Base-by-base conservation (phyloP, 192 early-diverging fungal genomes). In the Backusella tarrabulga region DNA sequence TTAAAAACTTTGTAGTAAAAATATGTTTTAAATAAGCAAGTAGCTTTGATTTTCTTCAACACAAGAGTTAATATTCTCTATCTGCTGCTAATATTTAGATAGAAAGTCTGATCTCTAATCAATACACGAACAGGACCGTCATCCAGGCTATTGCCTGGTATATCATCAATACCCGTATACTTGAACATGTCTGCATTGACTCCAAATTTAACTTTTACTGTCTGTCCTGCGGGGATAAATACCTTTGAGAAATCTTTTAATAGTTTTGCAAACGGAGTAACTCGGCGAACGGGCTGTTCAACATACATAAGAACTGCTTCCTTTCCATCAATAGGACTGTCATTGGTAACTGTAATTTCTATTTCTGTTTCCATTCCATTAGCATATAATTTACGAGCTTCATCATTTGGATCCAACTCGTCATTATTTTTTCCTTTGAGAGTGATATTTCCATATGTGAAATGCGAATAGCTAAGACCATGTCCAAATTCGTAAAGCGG, bases 241-340 rank as follows among this genome's bases (percentile, higher is more conserved):
- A 89, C 60, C 71, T 89, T 92, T n/a, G 81, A 67, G 34, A 91
- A 90, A 0, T 56, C 81, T 68, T 88, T 87, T 34, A 92, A 79
- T 35, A 86, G 76, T 46, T 79, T 87, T n/a, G 86, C 84, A 15
- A 87, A 86, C 1, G 89, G 88, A 26, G 88, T 85, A 66, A 87
- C 77, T 2, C 86, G 76, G 4, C 88, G 85, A 54, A 81, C 83
- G n/a, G 82, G 83, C 67, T 91, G 90, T 38, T 81, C 76, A 26
- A 89, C 83, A 36, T 87, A 91, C 76, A 90, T 80, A 38, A 90
- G 80, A 23, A 91, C 88, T 0, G 82, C 72, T 75, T 91, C 89
- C 60, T 88, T 89, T 74, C 84, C 86, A 6, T 80, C 72, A 23
- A 74, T 60, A 19, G 82, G 74, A 9, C 88, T 83, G 6, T 79